A percentile compares a stretch with the other conserved stretches of the same genome.
Conservation (phyloP, 495 filamentous ascomycete genomes). For the Aspergillus kassunensis region DNA sequence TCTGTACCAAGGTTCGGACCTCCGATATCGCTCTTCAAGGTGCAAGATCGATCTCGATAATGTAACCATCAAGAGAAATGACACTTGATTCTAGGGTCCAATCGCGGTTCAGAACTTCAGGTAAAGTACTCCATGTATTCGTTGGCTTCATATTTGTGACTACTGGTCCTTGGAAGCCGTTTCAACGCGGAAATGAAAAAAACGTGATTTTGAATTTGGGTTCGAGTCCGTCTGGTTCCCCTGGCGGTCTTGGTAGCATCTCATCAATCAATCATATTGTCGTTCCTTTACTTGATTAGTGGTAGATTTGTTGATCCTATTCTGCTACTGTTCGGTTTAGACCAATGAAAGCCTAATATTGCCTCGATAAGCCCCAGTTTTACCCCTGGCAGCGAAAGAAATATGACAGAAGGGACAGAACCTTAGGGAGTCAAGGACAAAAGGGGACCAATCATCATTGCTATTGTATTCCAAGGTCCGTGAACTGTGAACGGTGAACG, state of each 20-base stretch:
- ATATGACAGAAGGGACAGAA: neutral
- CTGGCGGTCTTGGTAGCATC: neutral
- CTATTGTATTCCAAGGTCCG: too few relatives aligned
- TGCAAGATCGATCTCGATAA: too few relatives aligned
- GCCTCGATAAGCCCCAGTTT: slow-evolving; percentile 3
- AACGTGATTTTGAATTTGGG: neutral
- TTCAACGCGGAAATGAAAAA: neutral
- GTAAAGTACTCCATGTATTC: too few relatives aligned
- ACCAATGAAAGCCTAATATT: neutral
- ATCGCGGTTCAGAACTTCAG: neutral
- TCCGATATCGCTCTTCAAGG: too few relatives aligned
- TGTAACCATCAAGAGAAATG: too few relatives aligned
- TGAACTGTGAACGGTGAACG: too few relatives aligned
- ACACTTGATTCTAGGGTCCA: too few relatives aligned
- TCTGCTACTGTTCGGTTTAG: neutral
- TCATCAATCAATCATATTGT: neutral
- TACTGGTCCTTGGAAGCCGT: too few relatives aligned
- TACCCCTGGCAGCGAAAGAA: neutral
- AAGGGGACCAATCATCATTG: slow-evolving; percentile 14
- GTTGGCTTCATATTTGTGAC: too few relatives aligned
- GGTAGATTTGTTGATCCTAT: neutral
- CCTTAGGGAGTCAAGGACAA: too few relatives aligned
- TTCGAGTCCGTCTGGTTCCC: neutral
- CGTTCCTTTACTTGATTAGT: neutral
- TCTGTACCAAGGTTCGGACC: too few relatives aligned